Percentiles rank a stretch among this genome's conserved stretches.
phyloP scores from a whole-genome alignment of 148 eudicot species.

The Persicaria maculosa region DNA sequence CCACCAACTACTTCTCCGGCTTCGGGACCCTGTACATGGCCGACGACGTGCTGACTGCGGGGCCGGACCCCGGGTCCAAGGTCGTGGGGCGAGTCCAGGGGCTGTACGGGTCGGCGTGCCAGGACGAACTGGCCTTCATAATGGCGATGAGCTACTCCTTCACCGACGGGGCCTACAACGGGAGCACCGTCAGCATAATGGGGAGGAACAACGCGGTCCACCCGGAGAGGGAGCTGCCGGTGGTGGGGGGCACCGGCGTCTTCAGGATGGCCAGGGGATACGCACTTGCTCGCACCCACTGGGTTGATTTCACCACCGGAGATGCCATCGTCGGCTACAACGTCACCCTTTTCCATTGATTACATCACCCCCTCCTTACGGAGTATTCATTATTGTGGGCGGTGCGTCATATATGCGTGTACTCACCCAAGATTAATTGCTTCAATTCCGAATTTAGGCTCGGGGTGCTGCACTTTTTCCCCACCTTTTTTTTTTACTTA shows the following conservation, averaged over 20 bases:
- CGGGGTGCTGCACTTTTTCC: too few relatives aligned
- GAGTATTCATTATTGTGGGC: too few relatives aligned
- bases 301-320: slow-evolving; percentile 15
- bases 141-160: slow-evolving; percentile 27
- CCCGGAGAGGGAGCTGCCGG: slow-evolving; percentile 33
- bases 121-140: slow-evolving; percentile 16
- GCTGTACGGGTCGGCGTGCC: slow-evolving; percentile 21
- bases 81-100: slow-evolving; percentile 30
- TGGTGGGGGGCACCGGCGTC: slow-evolving; percentile 34
- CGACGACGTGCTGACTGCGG: slow-evolving; percentile 30
- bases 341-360: not conserved
- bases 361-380: too few relatives aligned
- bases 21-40: slow-evolving; percentile 22
- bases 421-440: too few relatives aligned
- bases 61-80: slow-evolving; percentile 29
- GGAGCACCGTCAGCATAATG: slow-evolving; percentile 28
- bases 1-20: slow-evolving; percentile 8
- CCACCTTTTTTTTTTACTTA: too few relatives aligned
- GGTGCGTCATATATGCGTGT: too few relatives aligned
- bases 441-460: too few relatives aligned
- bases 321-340: slow-evolving; percentile 33
- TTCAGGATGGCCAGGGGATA: slow-evolving; percentile 43
- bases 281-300: slow-evolving; percentile 19
- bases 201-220: slow-evolving; percentile 9
- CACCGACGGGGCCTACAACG: slow-evolving; percentile 28